Evolutionary conservation across 2,329 filamentous ascomycete genomes (phyloP), one percentile per base, ranked within the genome.

Genomic region (Metarhizium robertsii): DNA sequence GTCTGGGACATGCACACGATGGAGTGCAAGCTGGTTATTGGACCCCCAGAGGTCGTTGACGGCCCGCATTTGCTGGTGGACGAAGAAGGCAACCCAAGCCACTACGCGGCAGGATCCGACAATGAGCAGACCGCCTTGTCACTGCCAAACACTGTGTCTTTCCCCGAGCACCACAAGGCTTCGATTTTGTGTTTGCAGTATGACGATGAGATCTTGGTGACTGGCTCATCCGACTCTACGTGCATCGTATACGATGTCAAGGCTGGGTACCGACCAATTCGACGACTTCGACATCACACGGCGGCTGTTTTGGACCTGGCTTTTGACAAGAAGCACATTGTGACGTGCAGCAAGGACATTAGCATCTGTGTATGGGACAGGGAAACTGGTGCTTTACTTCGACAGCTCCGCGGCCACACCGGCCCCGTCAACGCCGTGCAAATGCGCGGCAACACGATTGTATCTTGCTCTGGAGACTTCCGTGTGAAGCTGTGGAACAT

Each of bases 381-480:
- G 49, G 74, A 81, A 55, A 94, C 89, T 0, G 89, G 90, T 40
- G 74, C 75, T 10, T 77, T 95, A 50, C 72, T 95, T 50, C 89
- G 88, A 65, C 87, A 89, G 64, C 80, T 99, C 51, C 81, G 83
- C 40, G 94, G 92, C 7, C 94, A 99, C 70, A 79, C 84, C 2
- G 94, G 94, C 0, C 94, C 94, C 1, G 94, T 99, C 62, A 99
- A 99, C 67, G 92, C 94, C 1, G 91, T 99, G 5, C 92, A 97
- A 73, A 83, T 99, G 70, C 88, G 92, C 54, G 92, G 91, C 58
- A 92, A 96, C 71, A 86, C 91, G 6, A 85, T 97, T 51, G 92
- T 96, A 34, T 95, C 89, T 50, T 96, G 94, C 67, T 94, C 88
- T 55, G 94, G 94, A 55, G 94, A 99, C 70, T 94, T 94, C 63